Percentiles rank a stretch among this genome's conserved stretches.
These are phyloP conservation scores for Marsdenia floribunda DNA, from an alignment of 257 asterid species.

Conservation along the genomic window DNA sequence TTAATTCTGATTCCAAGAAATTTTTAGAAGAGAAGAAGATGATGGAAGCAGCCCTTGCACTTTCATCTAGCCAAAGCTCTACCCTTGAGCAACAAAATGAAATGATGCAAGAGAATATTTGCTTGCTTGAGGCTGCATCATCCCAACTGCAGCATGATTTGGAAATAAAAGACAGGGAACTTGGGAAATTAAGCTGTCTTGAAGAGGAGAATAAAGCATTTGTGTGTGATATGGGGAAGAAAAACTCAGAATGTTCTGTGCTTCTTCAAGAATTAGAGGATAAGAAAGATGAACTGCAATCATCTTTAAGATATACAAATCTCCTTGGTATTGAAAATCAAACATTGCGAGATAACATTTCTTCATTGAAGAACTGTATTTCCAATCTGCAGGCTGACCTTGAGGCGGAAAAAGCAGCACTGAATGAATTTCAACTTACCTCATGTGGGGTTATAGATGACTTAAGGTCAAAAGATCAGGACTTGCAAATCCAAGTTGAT, in stretches of 20 bases:
- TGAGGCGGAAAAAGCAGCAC: slow-evolving; percentile 8
- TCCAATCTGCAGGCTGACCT: slow-evolving; percentile 43
- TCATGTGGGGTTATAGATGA: slow-evolving; percentile 31
- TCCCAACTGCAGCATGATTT: slow-evolving; percentile 39
- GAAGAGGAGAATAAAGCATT: slow-evolving; percentile 49
- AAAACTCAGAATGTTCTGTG: slow-evolving; percentile 33
- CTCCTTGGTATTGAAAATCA: slow-evolving; percentile 31
- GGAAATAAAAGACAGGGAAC: slow-evolving; percentile 46
- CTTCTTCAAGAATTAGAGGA: slow-evolving; percentile 53
- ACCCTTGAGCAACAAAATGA: slow-evolving; percentile 46
- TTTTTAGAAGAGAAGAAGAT: slow-evolving; percentile 42
- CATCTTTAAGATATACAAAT: slow-evolving; percentile 24
- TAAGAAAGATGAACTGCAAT: slow-evolving; percentile 33
- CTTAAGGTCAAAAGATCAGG: slow-evolving; percentile 33
- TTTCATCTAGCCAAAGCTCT: slow-evolving; percentile 40
- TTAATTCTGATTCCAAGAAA: slow-evolving; percentile 34
- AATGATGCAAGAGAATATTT: slow-evolving; percentile 35
- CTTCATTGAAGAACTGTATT: slow-evolving; percentile 33
- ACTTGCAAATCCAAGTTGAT: slow-evolving; percentile 37
- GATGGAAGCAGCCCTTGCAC: slow-evolving; percentile 57
- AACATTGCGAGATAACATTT: slow-evolving; percentile 27
- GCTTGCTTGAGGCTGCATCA: slow-evolving; percentile 40
- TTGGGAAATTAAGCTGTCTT: slow-evolving; percentile 37
- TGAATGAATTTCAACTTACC: slow-evolving; percentile 27
- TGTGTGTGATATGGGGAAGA: slow-evolving; percentile 33